Base-by-base conservation (phyloP, 2,329 filamentous ascomycete genomes). In the Fusarium denticulatum region DNA sequence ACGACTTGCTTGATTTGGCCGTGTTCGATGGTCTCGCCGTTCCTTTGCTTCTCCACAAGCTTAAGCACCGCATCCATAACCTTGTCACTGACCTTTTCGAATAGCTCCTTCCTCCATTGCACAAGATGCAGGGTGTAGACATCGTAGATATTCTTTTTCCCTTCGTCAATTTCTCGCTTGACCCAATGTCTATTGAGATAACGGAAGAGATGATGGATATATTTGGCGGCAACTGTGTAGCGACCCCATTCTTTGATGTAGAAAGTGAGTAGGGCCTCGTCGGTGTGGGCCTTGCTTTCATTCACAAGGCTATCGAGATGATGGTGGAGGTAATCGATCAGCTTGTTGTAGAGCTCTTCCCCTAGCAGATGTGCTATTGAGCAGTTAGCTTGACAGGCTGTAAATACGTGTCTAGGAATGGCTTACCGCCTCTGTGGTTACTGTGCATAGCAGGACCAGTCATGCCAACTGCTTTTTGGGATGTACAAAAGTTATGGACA, bases 111-210 rank as follows among this genome's bases (percentile, higher is more conserved):
- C 75, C 95, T 95, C 96, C 96, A 99, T 80, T 96, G 94, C 26
- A 98, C 96, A 45, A 99, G 86, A 78, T 99, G 96, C 40, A 99
- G 86, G 1, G 96, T 99, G 83, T 99, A 99, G 53, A 99, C 96
- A 82, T 99, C 96, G 82, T 97, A 98, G 13, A 98, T 94, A 79
- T 96, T 94, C 86, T 98, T 98, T 85, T 99, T 98, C 39, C 96
- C 96, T 82, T 99, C 96, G 73, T 99, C 96, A 85, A 99, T 97
- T 84, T 99, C 96, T 36, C 96, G 89, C 88, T 98, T 99, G 5
- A 99, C 96, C 96, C 97, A 99, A 84, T 99, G 96, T 36, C 96
- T 91, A 80, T 99, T 99, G 32, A 99, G 90, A 80, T 99, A 99
- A 60, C 93, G 88, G 86, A 99, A 99, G 13, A 99, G 86, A 81